phyloP scores from a whole-genome alignment of 805 yeast species.

The Metschnikowia cerradonensis region DNA sequence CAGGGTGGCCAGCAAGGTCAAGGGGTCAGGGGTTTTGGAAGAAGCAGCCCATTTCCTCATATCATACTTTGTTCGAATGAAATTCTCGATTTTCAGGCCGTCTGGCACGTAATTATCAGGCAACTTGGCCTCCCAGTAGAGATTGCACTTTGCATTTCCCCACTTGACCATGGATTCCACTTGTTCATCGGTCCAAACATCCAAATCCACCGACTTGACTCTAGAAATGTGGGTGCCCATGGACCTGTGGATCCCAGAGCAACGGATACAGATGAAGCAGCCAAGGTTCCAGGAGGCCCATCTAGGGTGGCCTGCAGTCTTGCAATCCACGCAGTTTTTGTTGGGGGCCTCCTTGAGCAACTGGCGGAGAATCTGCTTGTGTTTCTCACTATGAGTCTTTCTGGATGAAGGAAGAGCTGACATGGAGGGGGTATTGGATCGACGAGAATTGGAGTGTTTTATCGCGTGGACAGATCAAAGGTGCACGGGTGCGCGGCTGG shows the following conservation, averaged over 20 bases:
- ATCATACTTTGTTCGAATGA: conserved; percentile 89
- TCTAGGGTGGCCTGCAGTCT: conserved; percentile 82
- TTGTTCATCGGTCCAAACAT: conserved; percentile 95
- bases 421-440: conserved; percentile 5
- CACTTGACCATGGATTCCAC: conserved; percentile 74
- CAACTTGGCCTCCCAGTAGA: conserved; percentile 78
- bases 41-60: conserved; percentile 78
- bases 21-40: conserved; percentile 57
- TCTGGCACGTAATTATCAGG: conserved; percentile 74
- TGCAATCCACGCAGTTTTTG: conserved; percentile 86
- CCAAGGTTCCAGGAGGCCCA: conserved; percentile 99
- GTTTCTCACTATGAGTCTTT: conserved; percentile 47
- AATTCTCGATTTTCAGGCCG: conserved; percentile 78
- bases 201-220: conserved; percentile 91
- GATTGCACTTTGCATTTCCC: conserved; percentile 81
- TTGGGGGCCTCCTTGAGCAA: conserved; percentile 76
- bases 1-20: conserved; percentile 23
- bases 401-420: conserved; percentile 41
- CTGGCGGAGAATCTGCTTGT: conserved; percentile 68
- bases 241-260: conserved; percentile 93
- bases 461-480: conserved; percentile 5
- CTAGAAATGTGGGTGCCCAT: conserved; percentile 94
- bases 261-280: conserved; percentile 85
- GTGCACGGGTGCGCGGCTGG: conserved; percentile 9
- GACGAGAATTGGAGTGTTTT: neutral